These are phyloP conservation scores for Pseudonitzschia multistriata DNA, from an alignment of 108 stramenopile genomes.

Conservation along the genomic window DNA sequence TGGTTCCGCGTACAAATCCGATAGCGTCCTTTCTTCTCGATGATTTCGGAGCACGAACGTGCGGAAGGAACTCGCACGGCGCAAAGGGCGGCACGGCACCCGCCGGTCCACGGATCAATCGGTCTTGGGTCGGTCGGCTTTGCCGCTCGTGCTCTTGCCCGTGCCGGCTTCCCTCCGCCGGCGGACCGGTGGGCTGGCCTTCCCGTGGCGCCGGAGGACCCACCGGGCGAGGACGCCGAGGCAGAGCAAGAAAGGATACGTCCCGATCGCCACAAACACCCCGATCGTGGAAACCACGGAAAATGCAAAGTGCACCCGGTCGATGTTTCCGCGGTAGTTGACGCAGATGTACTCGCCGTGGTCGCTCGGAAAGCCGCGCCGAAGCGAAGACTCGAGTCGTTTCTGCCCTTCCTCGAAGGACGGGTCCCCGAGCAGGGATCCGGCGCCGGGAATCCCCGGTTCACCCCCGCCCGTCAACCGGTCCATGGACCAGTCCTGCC, in stretches of 20 bases:
- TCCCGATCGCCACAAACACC: background rate
- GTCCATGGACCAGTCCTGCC: constrained; percentile 25
- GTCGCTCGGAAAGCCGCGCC: background rate
- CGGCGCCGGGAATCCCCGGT: background rate
- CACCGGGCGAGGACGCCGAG: background rate
- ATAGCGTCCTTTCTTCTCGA: too few species aligned
- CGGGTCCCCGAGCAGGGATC: constrained; percentile 15
- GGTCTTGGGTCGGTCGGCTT: background rate
- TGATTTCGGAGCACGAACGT: too few species aligned
- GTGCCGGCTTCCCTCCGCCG: background rate
- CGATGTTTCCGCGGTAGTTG: constrained; percentile 27
- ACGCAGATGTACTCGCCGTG: constrained; percentile 38
- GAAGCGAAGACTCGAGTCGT: background rate
- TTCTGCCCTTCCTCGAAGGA: constrained; percentile 12
- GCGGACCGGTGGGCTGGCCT: background rate
- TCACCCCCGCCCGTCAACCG: constrained; percentile 24
- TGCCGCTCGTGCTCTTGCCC: background rate
- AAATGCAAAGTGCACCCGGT: constrained; percentile 12
- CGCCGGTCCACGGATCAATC: too few species aligned
- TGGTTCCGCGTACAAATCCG: too few species aligned
- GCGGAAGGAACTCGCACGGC: background rate
- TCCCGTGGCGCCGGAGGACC: background rate
- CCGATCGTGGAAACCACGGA: constrained; percentile 3
- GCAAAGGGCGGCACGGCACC: too few species aligned
- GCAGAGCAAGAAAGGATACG: background rate